Conservation (phyloP, 306 rosid species). For the Quercus bicolor region DNA sequence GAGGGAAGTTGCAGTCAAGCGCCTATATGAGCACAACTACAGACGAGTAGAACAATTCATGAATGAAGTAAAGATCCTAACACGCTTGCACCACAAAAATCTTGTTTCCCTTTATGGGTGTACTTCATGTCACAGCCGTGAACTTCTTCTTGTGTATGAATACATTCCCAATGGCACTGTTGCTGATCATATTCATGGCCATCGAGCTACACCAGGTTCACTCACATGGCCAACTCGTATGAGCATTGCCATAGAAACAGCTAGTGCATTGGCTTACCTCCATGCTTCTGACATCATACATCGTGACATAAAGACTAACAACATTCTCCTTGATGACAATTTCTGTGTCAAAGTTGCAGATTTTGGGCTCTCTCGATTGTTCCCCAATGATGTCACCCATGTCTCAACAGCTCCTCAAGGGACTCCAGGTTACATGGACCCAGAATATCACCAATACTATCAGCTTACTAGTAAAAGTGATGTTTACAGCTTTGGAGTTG, state of each 20-base stretch:
- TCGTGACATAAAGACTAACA: slow-evolving; percentile 72
- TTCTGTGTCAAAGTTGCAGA: slow-evolving; percentile 71
- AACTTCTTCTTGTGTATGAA: slow-evolving; percentile 72
- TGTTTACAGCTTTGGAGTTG: slow-evolving; percentile 74
- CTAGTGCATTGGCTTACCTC: slow-evolving; percentile 60
- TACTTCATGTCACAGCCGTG: slow-evolving; percentile 56
- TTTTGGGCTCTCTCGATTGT: slow-evolving; percentile 67
- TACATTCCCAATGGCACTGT: slow-evolving; percentile 71
- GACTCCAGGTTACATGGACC: slow-evolving; percentile 76
- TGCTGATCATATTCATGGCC: slow-evolving; percentile 72
- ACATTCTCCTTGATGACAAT: slow-evolving; percentile 54
- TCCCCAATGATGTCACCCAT: slow-evolving; percentile 55
- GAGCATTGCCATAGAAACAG: slow-evolving; percentile 69
- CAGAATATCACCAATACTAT: slow-evolving; percentile 61
- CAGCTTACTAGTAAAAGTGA: slow-evolving; percentile 72
- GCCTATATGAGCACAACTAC: slow-evolving; percentile 53
- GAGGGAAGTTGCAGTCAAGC: slow-evolving; percentile 79
- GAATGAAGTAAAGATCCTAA: slow-evolving; percentile 59
- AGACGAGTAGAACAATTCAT: slow-evolving; percentile 51
- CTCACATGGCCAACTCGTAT: slow-evolving; percentile 55
- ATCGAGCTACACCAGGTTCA: slow-evolving; percentile 28
- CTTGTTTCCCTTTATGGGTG: slow-evolving; percentile 76
- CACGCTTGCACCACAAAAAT: slow-evolving; percentile 54
- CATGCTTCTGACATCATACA: slow-evolving; percentile 75
- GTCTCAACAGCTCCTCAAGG: slow-evolving; percentile 84